phyloP scores from a whole-genome alignment of 164 flowering plant genomes.

The Buxus sempervirens region DNA sequence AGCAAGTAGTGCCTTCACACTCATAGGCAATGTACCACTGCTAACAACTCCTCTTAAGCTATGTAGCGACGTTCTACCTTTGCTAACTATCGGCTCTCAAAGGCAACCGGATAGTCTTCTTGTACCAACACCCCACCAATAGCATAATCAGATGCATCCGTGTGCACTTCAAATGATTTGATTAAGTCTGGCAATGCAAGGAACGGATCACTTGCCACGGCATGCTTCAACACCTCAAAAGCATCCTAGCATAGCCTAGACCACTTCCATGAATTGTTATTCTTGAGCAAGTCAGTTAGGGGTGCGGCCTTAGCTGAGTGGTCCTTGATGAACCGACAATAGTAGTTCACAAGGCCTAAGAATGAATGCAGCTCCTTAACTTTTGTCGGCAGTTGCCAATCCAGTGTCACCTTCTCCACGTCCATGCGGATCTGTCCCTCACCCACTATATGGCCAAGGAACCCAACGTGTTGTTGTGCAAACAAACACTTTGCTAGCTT shows the following conservation, averaged over 20 bases:
- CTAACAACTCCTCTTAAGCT: slow-evolving; percentile 4
- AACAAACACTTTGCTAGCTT: neutral
- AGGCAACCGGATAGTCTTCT: slow-evolving; percentile 1
- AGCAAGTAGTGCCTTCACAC: slow-evolving; percentile 5
- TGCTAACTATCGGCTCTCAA: slow-evolving; percentile 8
- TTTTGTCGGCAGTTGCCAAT: neutral
- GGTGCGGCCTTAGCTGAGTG: neutral
- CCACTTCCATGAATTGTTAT: neutral
- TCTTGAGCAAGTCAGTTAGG: slow-evolving; percentile 3
- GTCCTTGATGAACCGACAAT: neutral
- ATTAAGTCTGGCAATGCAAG: neutral
- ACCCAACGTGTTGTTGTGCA: neutral
- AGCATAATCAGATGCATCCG: slow-evolving; percentile 2
- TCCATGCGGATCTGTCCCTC: neutral
- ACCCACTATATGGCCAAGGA: neutral
- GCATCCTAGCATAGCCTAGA: neutral
- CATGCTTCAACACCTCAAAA: neutral
- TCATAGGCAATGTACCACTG: neutral
- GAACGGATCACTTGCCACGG: neutral
- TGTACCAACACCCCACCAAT: neutral
- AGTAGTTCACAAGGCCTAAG: neutral
- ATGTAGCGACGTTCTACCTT: neutral
- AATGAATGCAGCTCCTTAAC: neutral
- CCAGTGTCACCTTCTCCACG: neutral
- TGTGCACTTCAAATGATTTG: slow-evolving; percentile 6